Evolutionary conservation across 176 grass and related monocot genomes (phyloP), one percentile per base, ranked within the genome.

Genomic region (Canna indica): DNA sequence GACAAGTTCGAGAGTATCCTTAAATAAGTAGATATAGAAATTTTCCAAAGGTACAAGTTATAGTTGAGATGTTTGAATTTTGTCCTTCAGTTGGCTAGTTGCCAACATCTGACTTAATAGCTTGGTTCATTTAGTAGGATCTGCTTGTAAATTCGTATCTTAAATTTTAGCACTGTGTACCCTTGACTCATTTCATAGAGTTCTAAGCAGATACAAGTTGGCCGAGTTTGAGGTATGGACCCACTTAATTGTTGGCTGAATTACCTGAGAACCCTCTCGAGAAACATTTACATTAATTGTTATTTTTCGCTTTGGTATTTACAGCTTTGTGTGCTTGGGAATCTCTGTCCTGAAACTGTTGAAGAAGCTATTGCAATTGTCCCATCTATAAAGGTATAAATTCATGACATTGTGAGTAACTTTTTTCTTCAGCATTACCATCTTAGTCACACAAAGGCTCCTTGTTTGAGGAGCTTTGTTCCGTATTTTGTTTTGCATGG

Each of bases 1-100:
- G 88, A 36, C 94, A 90, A 86, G 94, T 92, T 56, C 78, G 94
- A 71, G 94, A 92, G 94, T 86, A 86, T 86, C 83, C 79, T 86
- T 81, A 45, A 26, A 26, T 11, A 41, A 12, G 33, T 27, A 42
- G 3, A 62, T 15, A 0, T 27, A 15, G 28, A 25, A 17, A 3
- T 4, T 27, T n/a, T 14, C 47, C 5, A 29, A 30, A 29, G 24
- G 15, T 27, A 14, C n/a, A 42, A 26, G 13, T 27, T 8, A 20
- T 27, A 3, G 1, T 36, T 3, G 22, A 45, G 24, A 42, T 29
- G 18, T 47, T 42, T 29, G 41, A 38, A n/a, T 66, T 38, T n/a
- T 1, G n/a, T 7, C 36, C 36, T 38, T 38, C 7, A 29, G 1
- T 9, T 38, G 4, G 13, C 30, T 34, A 35, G 30, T 18, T 64